A percentile compares a stretch with the other conserved stretches of the same genome.
phyloP scores from a whole-genome alignment of 192 early-diverging fungal genomes.

The Mortierella hygrophila region DNA sequence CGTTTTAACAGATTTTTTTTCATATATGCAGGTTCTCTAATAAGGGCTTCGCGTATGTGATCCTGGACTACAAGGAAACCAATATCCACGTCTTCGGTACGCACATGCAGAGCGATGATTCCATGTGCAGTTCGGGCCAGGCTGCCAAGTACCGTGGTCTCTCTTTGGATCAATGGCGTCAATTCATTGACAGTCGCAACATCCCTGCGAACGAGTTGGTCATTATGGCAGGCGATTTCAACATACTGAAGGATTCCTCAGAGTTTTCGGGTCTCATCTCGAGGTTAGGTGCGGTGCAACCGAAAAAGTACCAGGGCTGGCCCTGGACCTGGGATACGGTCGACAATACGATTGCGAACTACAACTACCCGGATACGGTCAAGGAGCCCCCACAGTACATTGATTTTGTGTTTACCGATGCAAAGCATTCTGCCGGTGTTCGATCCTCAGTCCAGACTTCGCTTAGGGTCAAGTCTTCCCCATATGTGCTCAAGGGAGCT shows the following conservation, averaged over 20 bases:
- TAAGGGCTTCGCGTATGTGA: conserved; percentile 47
- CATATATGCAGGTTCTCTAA: conserved; percentile 30
- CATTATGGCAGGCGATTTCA: conserved; percentile 50
- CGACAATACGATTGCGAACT: conserved; percentile 42
- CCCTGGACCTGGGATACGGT: conserved; percentile 38
- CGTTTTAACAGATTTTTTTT: background rate
- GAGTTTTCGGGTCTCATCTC: conserved; percentile 26
- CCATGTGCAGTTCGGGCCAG: conserved; percentile 8
- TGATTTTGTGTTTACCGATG: conserved; percentile 46
- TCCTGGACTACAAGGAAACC: conserved; percentile 34
- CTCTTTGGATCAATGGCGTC: conserved; percentile 22
- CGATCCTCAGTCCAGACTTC: conserved; percentile 16
- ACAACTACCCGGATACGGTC: conserved; percentile 37
- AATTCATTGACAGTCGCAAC: conserved; percentile 30
- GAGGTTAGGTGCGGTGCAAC: conserved; percentile 9
- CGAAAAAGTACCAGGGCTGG: conserved; percentile 15
- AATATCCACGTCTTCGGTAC: conserved; percentile 53
- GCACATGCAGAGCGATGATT: conserved; percentile 46
- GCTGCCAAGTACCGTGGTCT: conserved; percentile 19
- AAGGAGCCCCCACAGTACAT: conserved; percentile 22
- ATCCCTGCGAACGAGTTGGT: conserved; percentile 45
- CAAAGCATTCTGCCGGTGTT: conserved; percentile 30
- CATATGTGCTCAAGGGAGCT: conserved; percentile 16
- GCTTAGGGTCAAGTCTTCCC: conserved; percentile 19
- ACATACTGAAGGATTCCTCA: conserved; percentile 22